Evolutionary conservation across 2,329 filamentous ascomycete genomes (phyloP).

Genomic region (Zalaria sp.): DNA sequence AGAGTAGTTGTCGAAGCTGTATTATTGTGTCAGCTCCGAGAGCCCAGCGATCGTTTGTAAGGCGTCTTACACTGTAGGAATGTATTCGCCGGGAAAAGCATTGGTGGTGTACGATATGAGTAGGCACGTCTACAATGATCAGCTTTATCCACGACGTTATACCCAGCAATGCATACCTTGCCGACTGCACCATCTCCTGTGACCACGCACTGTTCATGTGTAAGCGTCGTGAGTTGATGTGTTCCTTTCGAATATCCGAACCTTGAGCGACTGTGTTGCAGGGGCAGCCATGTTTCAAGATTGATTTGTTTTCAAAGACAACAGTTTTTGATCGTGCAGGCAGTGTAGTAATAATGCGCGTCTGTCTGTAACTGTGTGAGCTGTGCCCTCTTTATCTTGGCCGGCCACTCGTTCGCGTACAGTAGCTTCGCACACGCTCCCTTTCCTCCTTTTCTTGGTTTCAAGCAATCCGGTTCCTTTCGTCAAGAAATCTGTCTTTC

Average conservation of each 20-base stretch:
- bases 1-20: conserved; percentile 95
- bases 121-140: conserved; percentile 66
- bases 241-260: conserved; percentile 21
- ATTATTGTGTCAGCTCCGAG: conserved; percentile 7
- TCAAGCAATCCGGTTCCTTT: too few relatives aligned
- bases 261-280: conserved; percentile 85
- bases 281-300: conserved; percentile 52
- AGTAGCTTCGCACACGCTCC: too few relatives aligned
- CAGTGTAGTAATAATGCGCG: too few relatives aligned
- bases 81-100: conserved; percentile 99
- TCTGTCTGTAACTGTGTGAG: too few relatives aligned
- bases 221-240: conserved; percentile 6
- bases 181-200: conserved; percentile 98
- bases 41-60: conserved; percentile 2
- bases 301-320: too few relatives aligned
- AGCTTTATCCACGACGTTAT: conserved; percentile 8
- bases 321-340: too few relatives aligned
- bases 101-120: conserved; percentile 99
- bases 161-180: conserved; percentile 51
- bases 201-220: conserved; percentile 66
- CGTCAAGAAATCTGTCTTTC: too few relatives aligned
- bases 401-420: too few relatives aligned
- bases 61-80: conserved; percentile 74
- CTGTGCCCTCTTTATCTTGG: too few relatives aligned
- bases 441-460: too few relatives aligned